Evolutionary conservation across 2,329 filamentous ascomycete genomes (phyloP), one percentile per base, ranked within the genome.

Genomic region (Penicillium sp.): DNA sequence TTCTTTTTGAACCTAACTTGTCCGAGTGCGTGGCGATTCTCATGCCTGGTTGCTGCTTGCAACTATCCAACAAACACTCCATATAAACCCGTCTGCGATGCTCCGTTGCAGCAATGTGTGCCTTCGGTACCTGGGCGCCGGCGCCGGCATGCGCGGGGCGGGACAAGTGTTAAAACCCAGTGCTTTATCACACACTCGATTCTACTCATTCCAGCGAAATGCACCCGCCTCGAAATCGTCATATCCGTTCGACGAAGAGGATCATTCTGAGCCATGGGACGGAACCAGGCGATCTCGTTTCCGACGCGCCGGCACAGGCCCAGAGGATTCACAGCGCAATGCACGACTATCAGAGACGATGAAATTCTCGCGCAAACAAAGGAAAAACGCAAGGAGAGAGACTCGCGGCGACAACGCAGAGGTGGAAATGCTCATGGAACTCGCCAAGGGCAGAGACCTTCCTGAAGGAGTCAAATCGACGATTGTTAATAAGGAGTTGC

Each of bases 401-500:
- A 21, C 50, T 5, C 24, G 14, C 12, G 56, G 56, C 6, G 42
- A 52, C 46, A 47, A 38, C 20, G 47, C 52, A 30, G 57, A 59
- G 26, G 45, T 52, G 2, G 52, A 55, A 5, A 52, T 47, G 48
- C 46, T 66, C 14, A 46, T 65, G 28, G 51, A 55, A 7, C 49
- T 64, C 45, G 63, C 64, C n/a, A 61, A 57, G 21, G 28, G 26
- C 18, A 53, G 47, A 20, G 46, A 55, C 6, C 51, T 52, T 24
- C 48, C 52, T 35, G n/a, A 45, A n/a, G 56, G 56, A 16, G 38
- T 63, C 52, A 56, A 43, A 47, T 64, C 58, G 60, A 68, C 59
- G 59, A 66, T 54, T 59, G 60, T 82, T 47, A 76, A 76, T 38
- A 81, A 79, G 64, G 84, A 91, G 62, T 68, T 91, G 53, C 69